Base-by-base conservation (phyloP, 1,139 yeast genomes). In the Candida tropicalis region DNA sequence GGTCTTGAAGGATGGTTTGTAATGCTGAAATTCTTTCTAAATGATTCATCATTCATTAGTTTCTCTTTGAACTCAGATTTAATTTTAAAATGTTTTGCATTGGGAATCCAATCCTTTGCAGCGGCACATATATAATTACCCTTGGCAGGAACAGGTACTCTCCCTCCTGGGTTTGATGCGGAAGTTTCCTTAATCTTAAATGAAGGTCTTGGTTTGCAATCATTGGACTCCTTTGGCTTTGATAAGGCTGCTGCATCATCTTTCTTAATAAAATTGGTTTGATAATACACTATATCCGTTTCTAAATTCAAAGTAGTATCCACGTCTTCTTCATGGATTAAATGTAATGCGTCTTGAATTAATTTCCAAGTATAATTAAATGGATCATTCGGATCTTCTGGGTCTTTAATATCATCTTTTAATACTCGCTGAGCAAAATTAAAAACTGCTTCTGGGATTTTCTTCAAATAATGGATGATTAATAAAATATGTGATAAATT, bases 401-500 rank as follows among this genome's bases (percentile, higher is more conserved):
- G 47, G 4, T 45, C 55, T 5, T 42, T 46, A 3, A 40, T 37
- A 3, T 50, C 55, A 7, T 50, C 53, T 13, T 41, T 47, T 45
- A 41, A 37, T 3, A 58, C 49, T 26, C 64, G 54, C 28, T 50
- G 46, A 23, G 78, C 77, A 44, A 46, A 66, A 52, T 70, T 72
- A 35, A 72, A 49, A 25, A 56, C 56, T 10, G 74, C 71, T 48
- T 69, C 77, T 2, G 78, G 77, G 13, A 73, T 68, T n/a, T 47
- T 73, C 78, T 48, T 73, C 72, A 53, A 73, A 73, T 4, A 73
- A 65, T 5, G 78, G 77, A 53, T 72, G 77, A 48, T 66, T 71
- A 25, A 70, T 63, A 54, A 73, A 73, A 48, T 66, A 73, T 27
- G 68, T 60, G 44, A 73, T 53, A 48, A 73, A 62, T 50, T 70